Conservation (phyloP, 192 early-diverging fungal species). For the Entomortierella beljakovae region DNA sequence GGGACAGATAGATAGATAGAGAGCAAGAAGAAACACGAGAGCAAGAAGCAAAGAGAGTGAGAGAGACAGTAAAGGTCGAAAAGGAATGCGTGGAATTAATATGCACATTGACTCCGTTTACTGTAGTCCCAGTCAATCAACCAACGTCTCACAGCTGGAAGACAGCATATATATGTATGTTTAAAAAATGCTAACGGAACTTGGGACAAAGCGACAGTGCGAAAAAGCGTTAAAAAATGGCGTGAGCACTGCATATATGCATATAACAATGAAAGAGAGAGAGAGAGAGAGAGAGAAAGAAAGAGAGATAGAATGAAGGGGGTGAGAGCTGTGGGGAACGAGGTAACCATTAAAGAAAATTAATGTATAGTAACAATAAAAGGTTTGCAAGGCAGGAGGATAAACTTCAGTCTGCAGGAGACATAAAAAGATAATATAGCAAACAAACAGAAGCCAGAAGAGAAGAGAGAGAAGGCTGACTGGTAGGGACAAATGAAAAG, state of each 20-base stretch:
- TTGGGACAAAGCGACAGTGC: no score
- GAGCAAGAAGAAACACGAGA: not conserved
- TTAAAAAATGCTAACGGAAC: no score
- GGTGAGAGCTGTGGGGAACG: not conserved
- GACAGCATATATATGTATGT: not conserved
- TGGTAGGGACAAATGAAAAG: no score
- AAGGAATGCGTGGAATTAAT: constrained; percentile 43
- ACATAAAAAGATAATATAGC: not conserved
- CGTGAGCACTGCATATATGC: not conserved
- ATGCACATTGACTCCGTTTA: constrained; percentile 9
- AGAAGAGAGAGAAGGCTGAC: not conserved
- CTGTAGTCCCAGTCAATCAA: not conserved
- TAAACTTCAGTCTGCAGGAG: not conserved
- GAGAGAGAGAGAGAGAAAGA: constrained; percentile 9
- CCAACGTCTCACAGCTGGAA: not conserved
- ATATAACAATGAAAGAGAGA: not conserved
- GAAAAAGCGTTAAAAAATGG: not conserved
- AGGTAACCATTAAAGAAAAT: not conserved
- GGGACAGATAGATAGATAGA: no score
- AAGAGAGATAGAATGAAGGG: not conserved
- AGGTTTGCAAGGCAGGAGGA: not conserved
- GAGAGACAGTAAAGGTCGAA: not conserved
- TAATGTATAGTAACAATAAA: not conserved
- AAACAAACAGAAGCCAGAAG: not conserved
- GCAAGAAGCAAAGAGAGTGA: not conserved